Evolutionary conservation across 2,329 filamentous ascomycete species (phyloP).

Genomic region (Lasiodiplodia theobromae): DNA sequence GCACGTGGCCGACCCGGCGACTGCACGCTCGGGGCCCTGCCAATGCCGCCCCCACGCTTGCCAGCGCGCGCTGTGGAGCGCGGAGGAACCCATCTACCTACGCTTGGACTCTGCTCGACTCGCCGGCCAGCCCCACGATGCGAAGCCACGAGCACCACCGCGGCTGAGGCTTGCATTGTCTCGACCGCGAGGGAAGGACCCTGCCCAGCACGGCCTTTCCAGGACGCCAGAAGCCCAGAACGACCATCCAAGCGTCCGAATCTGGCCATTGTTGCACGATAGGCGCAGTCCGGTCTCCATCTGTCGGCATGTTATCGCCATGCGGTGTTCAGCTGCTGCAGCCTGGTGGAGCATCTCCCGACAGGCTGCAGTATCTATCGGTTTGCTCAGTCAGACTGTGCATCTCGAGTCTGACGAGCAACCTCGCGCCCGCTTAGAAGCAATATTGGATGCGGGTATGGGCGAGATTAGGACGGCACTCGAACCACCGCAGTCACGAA

Average conservation of each 20-base stretch:
- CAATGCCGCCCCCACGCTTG: not conserved
- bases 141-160: conserved; percentile 5
- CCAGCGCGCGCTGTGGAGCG: conserved; percentile 6
- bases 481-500: conserved; percentile 1
- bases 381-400: conserved; percentile 17
- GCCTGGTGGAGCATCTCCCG: conserved; percentile 20
- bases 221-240: conserved; percentile 10
- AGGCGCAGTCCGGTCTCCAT: not conserved
- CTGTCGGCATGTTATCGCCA: conserved; percentile 13
- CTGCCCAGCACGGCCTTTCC: conserved; percentile 4
- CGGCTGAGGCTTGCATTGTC: conserved; percentile 8
- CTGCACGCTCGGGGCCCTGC: not conserved
- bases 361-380: conserved; percentile 24
- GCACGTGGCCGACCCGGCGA: conserved; percentile 19
- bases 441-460: conserved; percentile 13
- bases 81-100: not conserved
- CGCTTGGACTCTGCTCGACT: conserved; percentile 18
- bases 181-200: conserved; percentile 13
- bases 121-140: not conserved
- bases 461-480: not conserved
- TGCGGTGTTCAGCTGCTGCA: conserved; percentile 18
- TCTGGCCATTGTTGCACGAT: conserved; percentile 21
- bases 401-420: conserved; percentile 27
- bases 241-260: conserved; percentile 7
- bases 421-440: not conserved